phyloP scores from a whole-genome alignment of 148 eudicot genomes.

The Rhododendron kiyosumense region DNA sequence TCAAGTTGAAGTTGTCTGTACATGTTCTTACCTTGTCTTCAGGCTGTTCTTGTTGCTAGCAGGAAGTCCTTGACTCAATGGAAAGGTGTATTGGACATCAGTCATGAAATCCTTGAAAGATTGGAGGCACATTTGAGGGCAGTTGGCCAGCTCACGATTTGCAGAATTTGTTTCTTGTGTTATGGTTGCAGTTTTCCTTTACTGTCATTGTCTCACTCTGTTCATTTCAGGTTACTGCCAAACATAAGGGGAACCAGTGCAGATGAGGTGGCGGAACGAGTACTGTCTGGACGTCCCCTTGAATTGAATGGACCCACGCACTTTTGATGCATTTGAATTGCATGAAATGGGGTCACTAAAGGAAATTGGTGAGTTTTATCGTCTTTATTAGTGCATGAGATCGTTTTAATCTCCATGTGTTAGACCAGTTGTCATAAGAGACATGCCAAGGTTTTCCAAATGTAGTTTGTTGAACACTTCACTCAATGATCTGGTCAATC shows the following conservation, averaged over 20 bases:
- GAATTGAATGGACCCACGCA: not conserved
- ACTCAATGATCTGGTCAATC: too few species aligned
- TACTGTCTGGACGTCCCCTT: conserved; percentile 30
- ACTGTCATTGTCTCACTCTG: conserved; percentile 12
- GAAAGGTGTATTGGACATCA: not conserved
- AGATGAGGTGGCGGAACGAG: conserved; percentile 78
- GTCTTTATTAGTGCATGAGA: too few species aligned
- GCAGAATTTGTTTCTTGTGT: conserved; percentile 9
- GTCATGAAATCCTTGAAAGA: too few species aligned
- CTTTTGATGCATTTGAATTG: not conserved
- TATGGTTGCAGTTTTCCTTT: conserved; percentile 2
- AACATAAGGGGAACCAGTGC: conserved; percentile 93
- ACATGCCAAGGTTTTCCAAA: too few species aligned
- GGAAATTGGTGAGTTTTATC: not conserved
- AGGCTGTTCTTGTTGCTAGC: conserved; percentile 96
- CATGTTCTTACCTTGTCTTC: conserved; percentile 15
- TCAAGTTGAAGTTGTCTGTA: not conserved
- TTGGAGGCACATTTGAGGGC: too few species aligned
- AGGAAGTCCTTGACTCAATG: conserved; percentile 26
- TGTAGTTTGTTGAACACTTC: too few species aligned
- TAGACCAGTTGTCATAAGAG: too few species aligned
- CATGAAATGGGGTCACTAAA: not conserved
- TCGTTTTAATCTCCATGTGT: too few species aligned
- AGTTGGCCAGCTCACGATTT: conserved; percentile 31
- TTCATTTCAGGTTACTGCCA: conserved; percentile 28